A percentile compares a stretch with the other conserved stretches of the same genome.
phyloP scores from a whole-genome alignment of 2,329 filamentous ascomycete species.

The Ceratocystis albifundus region DNA sequence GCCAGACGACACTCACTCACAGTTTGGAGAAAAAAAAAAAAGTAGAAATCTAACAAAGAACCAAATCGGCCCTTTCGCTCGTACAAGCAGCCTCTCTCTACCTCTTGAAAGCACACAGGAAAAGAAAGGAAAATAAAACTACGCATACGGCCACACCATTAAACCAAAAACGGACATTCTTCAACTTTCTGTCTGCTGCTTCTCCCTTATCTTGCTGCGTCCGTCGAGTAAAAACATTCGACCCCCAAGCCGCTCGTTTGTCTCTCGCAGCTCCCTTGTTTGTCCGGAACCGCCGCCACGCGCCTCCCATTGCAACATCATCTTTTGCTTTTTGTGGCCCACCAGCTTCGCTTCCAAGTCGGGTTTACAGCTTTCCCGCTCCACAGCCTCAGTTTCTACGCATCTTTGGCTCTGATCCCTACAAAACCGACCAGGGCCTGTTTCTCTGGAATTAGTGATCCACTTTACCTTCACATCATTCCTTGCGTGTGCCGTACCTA shows the following conservation, averaged over 20 bases:
- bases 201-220: conserved; percentile 11
- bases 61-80: not conserved
- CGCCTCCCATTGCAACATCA: conserved; percentile 3
- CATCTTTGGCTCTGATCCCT: conserved; percentile 10
- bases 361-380: not conserved
- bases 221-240: not conserved
- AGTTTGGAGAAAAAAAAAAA: not conserved
- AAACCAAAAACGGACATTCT: not conserved
- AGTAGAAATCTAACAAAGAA: not conserved
- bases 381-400: not conserved
- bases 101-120: not conserved
- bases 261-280: conserved; percentile 10
- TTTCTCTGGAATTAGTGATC: conserved; percentile 18
- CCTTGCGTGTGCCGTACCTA: conserved; percentile 18
- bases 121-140: not conserved
- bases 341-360: not conserved
- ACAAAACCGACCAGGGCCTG: conserved; percentile 13
- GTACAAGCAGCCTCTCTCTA: not conserved
- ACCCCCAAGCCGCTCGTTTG: conserved; percentile 4
- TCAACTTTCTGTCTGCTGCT: too few relatives aligned
- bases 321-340: not conserved
- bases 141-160: not conserved
- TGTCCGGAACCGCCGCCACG: conserved; percentile 12
- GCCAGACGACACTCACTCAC: not conserved
- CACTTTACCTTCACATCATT: conserved; percentile 18